Evolutionary conservation across 2,329 filamentous ascomycete genomes (phyloP), one percentile per base, ranked within the genome.

Genomic region (Alternaria incomplexa): DNA sequence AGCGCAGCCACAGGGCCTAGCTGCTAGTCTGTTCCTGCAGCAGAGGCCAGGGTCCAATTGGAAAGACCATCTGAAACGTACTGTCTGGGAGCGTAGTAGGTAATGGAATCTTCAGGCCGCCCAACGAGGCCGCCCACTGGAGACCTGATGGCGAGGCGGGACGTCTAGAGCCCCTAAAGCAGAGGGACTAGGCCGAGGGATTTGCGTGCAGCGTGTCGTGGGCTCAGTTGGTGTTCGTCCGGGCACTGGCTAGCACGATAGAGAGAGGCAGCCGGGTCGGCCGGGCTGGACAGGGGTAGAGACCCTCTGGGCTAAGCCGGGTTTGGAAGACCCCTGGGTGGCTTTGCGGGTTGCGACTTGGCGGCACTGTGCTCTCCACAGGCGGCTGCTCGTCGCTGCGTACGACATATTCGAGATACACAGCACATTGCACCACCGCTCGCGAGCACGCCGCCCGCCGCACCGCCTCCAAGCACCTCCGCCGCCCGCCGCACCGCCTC

Each of bases 351-450:
- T 40, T 47, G 51, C 56, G n/a, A 25, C 56, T 57, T 52, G 61
- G 57, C 56, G 56, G 51, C 63, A 43, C 47, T 32, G 46, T 26
- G 17, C 52, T 32, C 52, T 54, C 52, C 52, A 44, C 32, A 54
- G 23, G 50, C 58, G 32, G 53, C 17, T 46, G 45, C 30, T 50
- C 53, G 59, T 26, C 28, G n/a, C n/a, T 9, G 17, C 50, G 36
- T 54, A 44, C 52, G 52, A 43, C 52, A 46, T 30, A 51, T 46
- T 36, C 48, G 12, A 36, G 48, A 51, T 51, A 51, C 26, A 43
- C 61, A 40, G 46, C 56, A 59, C 53, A 28, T 61, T 26, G 56
- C 63, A 64, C 54, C 25, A 57, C 64, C 11, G 65, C 58, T 55
- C 54, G 52, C 25, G 32, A 58, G 45, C 55, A 51, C 46, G 25